A percentile compares a stretch with the other conserved stretches of the same genome.
phyloP scores from a whole-genome alignment of 257 asterid genomes.

The Misopates orontium region DNA sequence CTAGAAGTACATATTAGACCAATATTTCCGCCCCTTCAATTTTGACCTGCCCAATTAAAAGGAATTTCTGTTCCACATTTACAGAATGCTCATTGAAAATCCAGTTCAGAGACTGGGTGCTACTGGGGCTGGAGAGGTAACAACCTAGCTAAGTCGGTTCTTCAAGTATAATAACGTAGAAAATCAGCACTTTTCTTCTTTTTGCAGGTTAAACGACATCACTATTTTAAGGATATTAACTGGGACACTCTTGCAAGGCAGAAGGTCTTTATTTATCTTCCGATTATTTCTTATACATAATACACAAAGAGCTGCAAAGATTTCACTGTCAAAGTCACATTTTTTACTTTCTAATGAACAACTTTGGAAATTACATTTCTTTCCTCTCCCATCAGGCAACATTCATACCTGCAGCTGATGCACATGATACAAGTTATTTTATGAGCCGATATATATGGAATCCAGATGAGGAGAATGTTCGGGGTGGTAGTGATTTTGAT shows the following conservation, averaged over 20 bases:
- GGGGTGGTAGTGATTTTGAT: constrained; percentile 79
- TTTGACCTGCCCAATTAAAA: too few species aligned
- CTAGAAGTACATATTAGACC: too few species aligned
- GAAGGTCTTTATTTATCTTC: constrained; percentile 55
- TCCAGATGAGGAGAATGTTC: constrained; percentile 71
- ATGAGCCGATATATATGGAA: constrained; percentile 98
- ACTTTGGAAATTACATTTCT: constrained; percentile 21
- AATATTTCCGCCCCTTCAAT: too few species aligned
- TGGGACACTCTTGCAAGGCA: constrained; percentile 92
- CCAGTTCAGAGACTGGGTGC: constrained; percentile 94
- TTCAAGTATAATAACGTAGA: constrained; percentile 8
- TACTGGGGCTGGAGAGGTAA: constrained; percentile 85
- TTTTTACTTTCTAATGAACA: background rate
- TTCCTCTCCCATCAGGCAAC: constrained; percentile 64
- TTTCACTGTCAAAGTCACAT: background rate
- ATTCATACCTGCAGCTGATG: constrained; percentile 81
- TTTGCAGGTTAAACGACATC: constrained; percentile 75
- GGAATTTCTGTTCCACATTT: constrained; percentile 25
- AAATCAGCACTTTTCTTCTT: constrained; percentile 23
- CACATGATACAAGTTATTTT: constrained; percentile 92
- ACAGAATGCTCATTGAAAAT: constrained; percentile 80
- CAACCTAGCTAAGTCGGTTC: constrained; percentile 23
- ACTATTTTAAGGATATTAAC: constrained; percentile 73
- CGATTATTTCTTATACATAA: constrained; percentile 15
- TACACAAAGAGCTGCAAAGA: background rate